Conservation (phyloP, 2,329 filamentous ascomycete genomes). For the Fusarium sp. region DNA sequence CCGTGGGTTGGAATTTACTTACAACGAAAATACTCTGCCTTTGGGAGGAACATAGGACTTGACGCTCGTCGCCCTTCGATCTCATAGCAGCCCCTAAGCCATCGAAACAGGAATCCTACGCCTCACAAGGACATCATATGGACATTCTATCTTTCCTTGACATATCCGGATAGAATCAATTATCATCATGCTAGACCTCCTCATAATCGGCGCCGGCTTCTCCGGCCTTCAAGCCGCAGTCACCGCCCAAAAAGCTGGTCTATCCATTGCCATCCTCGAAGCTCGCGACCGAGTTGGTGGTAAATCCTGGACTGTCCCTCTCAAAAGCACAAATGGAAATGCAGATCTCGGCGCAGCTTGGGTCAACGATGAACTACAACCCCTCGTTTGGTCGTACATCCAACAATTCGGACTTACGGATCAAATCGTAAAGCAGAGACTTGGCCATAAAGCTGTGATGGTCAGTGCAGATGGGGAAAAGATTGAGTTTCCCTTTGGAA, state of each 20-base stretch:
- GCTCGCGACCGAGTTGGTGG: conserved; percentile 61
- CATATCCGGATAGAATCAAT: accelerated
- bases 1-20: no score
- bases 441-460: conserved; percentile 54
- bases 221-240: conserved; percentile 50
- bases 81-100: not conserved
- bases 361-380: conserved; percentile 67
- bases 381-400: conserved; percentile 53
- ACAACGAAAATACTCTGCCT: no score
- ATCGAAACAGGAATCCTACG: accelerated
- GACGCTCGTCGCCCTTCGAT: accelerated
- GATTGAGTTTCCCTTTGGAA: conserved; percentile 32
- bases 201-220: conserved; percentile 58
- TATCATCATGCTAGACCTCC: conserved; percentile 37
- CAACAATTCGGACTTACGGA: conserved; percentile 51
- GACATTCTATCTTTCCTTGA: accelerated
- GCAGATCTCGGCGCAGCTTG: conserved; percentile 67
- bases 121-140: not conserved
- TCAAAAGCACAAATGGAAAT: conserved; percentile 46
- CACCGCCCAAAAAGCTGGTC: conserved; percentile 47
- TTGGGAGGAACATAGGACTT: not conserved
- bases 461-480: conserved; percentile 49
- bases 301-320: conserved; percentile 56
- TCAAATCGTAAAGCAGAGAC: conserved; percentile 55
- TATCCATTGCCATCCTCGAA: conserved; percentile 57